Conservation (phyloP, 305 asterid species). For the Lippia alba region DNA sequence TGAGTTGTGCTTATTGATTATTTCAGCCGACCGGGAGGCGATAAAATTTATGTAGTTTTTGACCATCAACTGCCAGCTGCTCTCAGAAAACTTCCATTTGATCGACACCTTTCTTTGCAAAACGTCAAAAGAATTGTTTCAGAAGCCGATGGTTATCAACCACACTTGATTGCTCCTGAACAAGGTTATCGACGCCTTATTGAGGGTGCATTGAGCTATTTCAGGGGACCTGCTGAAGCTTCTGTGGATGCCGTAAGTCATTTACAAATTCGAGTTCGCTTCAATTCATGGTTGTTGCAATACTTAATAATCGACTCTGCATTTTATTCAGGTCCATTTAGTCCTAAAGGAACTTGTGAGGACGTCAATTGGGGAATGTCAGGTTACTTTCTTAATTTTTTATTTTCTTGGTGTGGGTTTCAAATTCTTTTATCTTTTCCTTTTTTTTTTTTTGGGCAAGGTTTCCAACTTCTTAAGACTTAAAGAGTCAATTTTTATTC, state of each 20-base stretch:
- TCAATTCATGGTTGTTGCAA: neutral
- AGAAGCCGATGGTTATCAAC: slow-evolving; percentile 98
- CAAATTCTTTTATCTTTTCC: too few relatives aligned
- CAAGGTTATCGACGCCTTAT: slow-evolving; percentile 96
- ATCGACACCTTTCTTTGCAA: slow-evolving; percentile 85
- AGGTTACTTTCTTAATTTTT: slow-evolving; percentile 50
- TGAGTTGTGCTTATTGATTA: slow-evolving; percentile 31
- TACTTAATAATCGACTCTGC: slow-evolving; percentile 3
- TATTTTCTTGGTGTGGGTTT: too few relatives aligned
- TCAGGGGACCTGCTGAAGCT: slow-evolving; percentile 97
- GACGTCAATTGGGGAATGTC: slow-evolving; percentile 89
- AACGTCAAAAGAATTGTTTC: slow-evolving; percentile 86
- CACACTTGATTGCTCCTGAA: slow-evolving; percentile 98
- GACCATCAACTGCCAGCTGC: slow-evolving; percentile 98
- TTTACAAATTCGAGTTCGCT: slow-evolving; percentile 24
- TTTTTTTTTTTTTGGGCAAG: too few relatives aligned
- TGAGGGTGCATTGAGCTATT: slow-evolving; percentile 86
- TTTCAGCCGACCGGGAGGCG: slow-evolving; percentile 93
- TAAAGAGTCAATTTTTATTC: neutral
- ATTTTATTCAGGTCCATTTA: slow-evolving; percentile 75
- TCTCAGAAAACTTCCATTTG: slow-evolving; percentile 85
- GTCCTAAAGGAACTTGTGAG: slow-evolving; percentile 95
- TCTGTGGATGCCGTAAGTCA: slow-evolving; percentile 93
- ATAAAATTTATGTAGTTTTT: slow-evolving; percentile 89
- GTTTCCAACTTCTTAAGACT: too few relatives aligned